Evolutionary conservation across 1,284 basidiomycete species (phyloP).

Genomic region (Sparassis latifolia): DNA sequence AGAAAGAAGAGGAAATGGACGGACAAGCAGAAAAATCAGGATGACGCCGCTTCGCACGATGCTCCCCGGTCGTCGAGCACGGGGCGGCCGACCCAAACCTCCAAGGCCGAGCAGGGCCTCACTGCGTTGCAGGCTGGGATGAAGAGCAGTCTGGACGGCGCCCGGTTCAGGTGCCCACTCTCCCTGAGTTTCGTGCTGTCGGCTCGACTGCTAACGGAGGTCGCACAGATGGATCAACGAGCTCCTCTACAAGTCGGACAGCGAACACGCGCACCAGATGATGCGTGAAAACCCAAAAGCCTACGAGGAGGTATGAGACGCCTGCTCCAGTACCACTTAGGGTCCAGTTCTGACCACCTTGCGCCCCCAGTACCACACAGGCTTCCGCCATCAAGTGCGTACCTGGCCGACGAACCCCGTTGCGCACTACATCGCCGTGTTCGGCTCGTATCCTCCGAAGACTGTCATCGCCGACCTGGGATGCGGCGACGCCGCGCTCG

Average conservation of each 20-base stretch:
- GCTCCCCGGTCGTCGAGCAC: not conserved
- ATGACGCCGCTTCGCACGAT: not conserved
- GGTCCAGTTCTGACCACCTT: not conserved
- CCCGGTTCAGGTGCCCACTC: constrained; percentile 69
- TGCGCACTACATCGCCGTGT: constrained; percentile 58
- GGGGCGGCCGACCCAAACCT: not conserved
- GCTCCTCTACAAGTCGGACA: constrained; percentile 78
- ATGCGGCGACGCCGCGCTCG: constrained; percentile 91
- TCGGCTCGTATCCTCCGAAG: constrained; percentile 54
- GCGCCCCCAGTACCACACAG: constrained; percentile 72
- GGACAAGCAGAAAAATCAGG: not conserved
- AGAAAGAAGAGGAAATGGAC: constrained; percentile 10
- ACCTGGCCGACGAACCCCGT: constrained; percentile 92
- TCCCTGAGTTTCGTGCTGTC: not conserved
- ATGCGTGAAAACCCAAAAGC: constrained; percentile 76
- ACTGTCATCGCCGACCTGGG: constrained; percentile 90
- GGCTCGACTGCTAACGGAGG: constrained; percentile 4
- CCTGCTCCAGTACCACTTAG: not conserved
- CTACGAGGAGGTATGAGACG: constrained; percentile 62
- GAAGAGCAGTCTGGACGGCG: constrained; percentile 76
- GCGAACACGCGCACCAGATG: constrained; percentile 67
- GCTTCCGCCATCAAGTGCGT: constrained; percentile 84
- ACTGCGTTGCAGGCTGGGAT: constrained; percentile 72
- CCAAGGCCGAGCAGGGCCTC: constrained; percentile 29
- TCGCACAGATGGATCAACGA: constrained; percentile 79